Percentiles rank a stretch among this genome's conserved stretches.
phyloP scores from a whole-genome alignment of 768 basidiomycete species.

The Auricularia auricula-judae region DNA sequence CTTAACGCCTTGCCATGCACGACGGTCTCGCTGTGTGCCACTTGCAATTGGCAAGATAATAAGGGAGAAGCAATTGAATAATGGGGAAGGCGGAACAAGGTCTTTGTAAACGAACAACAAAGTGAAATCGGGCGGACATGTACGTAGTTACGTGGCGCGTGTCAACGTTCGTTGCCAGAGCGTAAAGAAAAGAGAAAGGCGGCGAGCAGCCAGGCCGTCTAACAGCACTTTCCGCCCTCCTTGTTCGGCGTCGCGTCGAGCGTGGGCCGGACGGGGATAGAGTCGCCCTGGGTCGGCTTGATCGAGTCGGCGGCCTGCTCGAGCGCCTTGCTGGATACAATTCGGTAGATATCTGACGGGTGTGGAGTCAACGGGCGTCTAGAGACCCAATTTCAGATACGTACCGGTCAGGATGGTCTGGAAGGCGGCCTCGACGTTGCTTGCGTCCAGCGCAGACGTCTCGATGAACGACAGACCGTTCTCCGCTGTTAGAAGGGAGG shows the following conservation, averaged over 20 bases:
- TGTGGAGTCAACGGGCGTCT: background rate
- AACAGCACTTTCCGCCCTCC: constrained; percentile 30
- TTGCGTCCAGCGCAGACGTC: constrained; percentile 38
- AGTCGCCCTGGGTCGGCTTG: constrained; percentile 72
- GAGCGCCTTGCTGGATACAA: constrained; percentile 91
- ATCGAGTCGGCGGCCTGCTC: constrained; percentile 72
- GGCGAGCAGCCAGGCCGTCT: background rate
- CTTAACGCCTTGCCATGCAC: too few relatives aligned
- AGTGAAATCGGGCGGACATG: too few relatives aligned
- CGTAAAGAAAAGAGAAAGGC: too few relatives aligned
- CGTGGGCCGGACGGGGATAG: constrained; percentile 50
- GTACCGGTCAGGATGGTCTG: constrained; percentile 38
- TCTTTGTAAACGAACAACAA: too few relatives aligned
- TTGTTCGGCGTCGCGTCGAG: constrained; percentile 25
- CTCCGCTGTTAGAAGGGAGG: constrained; percentile 17
- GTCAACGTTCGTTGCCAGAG: too few relatives aligned
- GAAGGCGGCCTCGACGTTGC: constrained; percentile 38
- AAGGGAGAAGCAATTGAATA: too few relatives aligned
- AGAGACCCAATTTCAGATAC: constrained; percentile 7
- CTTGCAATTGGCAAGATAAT: too few relatives aligned
- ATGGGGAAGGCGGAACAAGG: too few relatives aligned
- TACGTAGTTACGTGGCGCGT: too few relatives aligned
- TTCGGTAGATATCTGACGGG: constrained; percentile 83
- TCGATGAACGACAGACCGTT: constrained; percentile 33
- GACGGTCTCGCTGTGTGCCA: too few relatives aligned